Evolutionary conservation across 306 rosid species (phyloP).

Genomic region (Sicyos baderoa): DNA sequence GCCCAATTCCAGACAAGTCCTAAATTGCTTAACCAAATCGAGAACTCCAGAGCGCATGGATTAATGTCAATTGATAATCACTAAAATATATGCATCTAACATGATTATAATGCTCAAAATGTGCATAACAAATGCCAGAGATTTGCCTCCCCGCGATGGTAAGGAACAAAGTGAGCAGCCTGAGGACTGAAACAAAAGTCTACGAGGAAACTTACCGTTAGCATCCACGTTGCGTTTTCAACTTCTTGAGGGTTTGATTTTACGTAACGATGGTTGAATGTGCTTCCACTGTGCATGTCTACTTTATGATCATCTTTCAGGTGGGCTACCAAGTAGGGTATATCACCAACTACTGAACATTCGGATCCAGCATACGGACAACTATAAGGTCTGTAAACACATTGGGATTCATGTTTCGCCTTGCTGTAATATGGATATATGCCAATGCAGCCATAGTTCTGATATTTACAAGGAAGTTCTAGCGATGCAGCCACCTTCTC

Average conservation of each 20-base stretch:
- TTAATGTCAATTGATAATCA: neutral
- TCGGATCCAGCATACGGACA: slow-evolving; percentile 97
- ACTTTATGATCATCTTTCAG: slow-evolving; percentile 87
- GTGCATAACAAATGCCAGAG: neutral
- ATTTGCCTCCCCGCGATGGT: no score
- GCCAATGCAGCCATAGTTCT: slow-evolving; percentile 66
- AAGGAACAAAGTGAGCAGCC: neutral
- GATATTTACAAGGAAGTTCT: slow-evolving; percentile 88
- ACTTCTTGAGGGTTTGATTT: slow-evolving; percentile 94
- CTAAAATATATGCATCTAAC: neutral
- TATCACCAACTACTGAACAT: slow-evolving; percentile 69
- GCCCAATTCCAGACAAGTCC: neutral
- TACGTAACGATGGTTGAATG: slow-evolving; percentile 91
- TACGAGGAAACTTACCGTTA: slow-evolving; percentile 41
- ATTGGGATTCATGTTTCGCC: slow-evolving; percentile 82
- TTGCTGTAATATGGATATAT: slow-evolving; percentile 91
- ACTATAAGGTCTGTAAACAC: slow-evolving; percentile 65
- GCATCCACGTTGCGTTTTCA: slow-evolving; percentile 97
- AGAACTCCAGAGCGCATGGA: neutral
- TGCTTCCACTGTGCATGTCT: slow-evolving; percentile 92
- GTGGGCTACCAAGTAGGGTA: slow-evolving; percentile 70
- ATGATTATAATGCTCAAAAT: neutral
- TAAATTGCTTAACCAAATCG: slow-evolving; percentile 1
- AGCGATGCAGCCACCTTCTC: slow-evolving; percentile 94
- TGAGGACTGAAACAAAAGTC: neutral